A percentile compares a stretch with the other conserved stretches of the same genome.
These are phyloP conservation scores for Scutellaria baicalensis DNA, from an alignment of 257 asterid species.

Conservation along the genomic window DNA sequence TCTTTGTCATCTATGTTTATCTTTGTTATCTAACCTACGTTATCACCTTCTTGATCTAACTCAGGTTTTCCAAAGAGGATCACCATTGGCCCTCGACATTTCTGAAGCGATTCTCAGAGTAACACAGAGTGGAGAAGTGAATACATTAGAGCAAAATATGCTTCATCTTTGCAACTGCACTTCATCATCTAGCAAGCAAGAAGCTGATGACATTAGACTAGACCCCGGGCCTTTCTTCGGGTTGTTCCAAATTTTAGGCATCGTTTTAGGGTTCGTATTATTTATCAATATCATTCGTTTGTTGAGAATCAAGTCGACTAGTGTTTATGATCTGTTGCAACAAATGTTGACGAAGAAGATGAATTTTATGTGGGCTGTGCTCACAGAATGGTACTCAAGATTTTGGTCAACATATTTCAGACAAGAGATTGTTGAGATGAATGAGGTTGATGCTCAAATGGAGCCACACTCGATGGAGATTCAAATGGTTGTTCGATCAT, in stretches of 20 bases:
- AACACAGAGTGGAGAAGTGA: constrained; percentile 42
- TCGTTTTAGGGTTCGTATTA: constrained; percentile 11
- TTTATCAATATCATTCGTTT: not conserved
- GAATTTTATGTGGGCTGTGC: constrained; percentile 1
- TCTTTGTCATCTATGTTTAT: too few relatives aligned
- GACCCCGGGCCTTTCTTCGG: constrained; percentile 39
- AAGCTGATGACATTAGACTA: constrained; percentile 12
- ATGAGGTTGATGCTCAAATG: not conserved
- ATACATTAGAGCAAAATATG: constrained; percentile 26
- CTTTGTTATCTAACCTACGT: too few relatives aligned
- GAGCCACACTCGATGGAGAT: not conserved
- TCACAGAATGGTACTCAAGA: not conserved
- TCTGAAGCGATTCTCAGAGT: constrained; percentile 50
- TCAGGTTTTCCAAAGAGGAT: constrained; percentile 59
- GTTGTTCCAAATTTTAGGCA: constrained; percentile 26
- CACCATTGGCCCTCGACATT: constrained; percentile 36
- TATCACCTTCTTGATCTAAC: not conserved
- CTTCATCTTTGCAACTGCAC: constrained; percentile 29
- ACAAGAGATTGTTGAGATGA: not conserved
- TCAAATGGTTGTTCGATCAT: not conserved
- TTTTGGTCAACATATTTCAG: not conserved
- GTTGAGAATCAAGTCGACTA: not conserved
- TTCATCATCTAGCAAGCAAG: constrained; percentile 6
- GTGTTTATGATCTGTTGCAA: not conserved
- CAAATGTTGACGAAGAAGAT: not conserved